A percentile compares a stretch with the other conserved stretches of the same genome.
Evolutionary conservation across 805 yeast species (phyloP).

Genomic region (Lachancea mirantina): DNA sequence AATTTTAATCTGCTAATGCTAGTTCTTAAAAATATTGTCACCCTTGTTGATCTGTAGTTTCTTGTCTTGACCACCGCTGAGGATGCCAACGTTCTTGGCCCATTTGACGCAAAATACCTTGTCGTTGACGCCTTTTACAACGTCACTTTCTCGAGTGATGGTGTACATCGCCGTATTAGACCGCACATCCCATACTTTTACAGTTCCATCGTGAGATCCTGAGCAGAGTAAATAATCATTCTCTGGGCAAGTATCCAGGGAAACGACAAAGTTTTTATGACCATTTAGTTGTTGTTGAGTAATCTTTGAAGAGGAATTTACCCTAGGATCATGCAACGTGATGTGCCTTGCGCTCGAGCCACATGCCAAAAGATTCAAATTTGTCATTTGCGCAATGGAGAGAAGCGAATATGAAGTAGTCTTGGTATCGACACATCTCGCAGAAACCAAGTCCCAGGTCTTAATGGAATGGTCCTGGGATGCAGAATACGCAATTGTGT

Average conservation of each 20-base stretch:
- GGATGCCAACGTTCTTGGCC: constrained; percentile 71
- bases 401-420: constrained; percentile 79
- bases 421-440: constrained; percentile 79
- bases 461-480: constrained; percentile 92
- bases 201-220: constrained; percentile 95
- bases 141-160: constrained; percentile 60
- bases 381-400: constrained; percentile 62
- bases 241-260: constrained; percentile 65
- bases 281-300: constrained; percentile 75
- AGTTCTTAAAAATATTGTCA: constrained; percentile 28
- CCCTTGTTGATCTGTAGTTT: constrained; percentile 74
- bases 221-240: constrained; percentile 79
- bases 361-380: constrained; percentile 66
- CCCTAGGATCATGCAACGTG: constrained; percentile 86
- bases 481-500: constrained; percentile 83
- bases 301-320: constrained; percentile 46
- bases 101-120: constrained; percentile 86
- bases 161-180: constrained; percentile 77
- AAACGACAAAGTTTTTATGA: constrained; percentile 85
- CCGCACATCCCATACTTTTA: constrained; percentile 91
- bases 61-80: constrained; percentile 92
- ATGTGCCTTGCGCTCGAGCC: constrained; percentile 99
- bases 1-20: constrained; percentile 7
- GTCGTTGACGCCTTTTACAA: constrained; percentile 37
- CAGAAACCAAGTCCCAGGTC: constrained; percentile 93